Evolutionary conservation across 371 early-diverging fungal genomes (phyloP).

Genomic region (Lichtheimia ornata): DNA sequence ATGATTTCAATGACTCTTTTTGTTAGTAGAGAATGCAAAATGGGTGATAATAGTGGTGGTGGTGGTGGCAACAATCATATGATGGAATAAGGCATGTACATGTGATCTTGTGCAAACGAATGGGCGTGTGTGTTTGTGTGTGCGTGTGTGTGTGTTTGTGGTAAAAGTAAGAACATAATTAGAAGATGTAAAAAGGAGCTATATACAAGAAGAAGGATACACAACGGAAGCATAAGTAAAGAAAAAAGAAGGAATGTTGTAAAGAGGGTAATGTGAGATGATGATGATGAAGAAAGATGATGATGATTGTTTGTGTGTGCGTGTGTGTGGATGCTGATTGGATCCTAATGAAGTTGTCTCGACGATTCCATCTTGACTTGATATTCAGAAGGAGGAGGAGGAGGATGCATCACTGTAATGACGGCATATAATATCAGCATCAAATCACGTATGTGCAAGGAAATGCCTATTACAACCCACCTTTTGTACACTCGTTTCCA

Average conservation of each 20-base stretch:
- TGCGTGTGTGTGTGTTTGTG: no score
- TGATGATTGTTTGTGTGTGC: background rate
- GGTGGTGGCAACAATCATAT: background rate
- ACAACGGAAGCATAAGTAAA: background rate
- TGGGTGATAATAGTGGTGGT: background rate
- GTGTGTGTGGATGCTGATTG: background rate
- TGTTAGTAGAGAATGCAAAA: background rate
- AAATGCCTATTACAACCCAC: no score
- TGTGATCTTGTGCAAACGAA: no score
- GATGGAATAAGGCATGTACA: background rate
- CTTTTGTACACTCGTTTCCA: no score
- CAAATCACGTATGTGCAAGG: no score
- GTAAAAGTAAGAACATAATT: background rate
- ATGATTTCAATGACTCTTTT: background rate
- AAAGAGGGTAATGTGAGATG: background rate
- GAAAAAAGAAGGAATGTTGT: background rate
- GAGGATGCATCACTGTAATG: no score
- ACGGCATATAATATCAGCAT: no score
- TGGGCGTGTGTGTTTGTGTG: no score
- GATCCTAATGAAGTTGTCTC: background rate
- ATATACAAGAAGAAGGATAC: background rate
- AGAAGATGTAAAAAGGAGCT: no score
- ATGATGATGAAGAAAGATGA: no score
- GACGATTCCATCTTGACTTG: slow-evolving; percentile 3
- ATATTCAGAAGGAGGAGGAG: no score